phyloP scores from a whole-genome alignment of 345 rosid genomes.

The Diplotaxis tenuifolia region DNA sequence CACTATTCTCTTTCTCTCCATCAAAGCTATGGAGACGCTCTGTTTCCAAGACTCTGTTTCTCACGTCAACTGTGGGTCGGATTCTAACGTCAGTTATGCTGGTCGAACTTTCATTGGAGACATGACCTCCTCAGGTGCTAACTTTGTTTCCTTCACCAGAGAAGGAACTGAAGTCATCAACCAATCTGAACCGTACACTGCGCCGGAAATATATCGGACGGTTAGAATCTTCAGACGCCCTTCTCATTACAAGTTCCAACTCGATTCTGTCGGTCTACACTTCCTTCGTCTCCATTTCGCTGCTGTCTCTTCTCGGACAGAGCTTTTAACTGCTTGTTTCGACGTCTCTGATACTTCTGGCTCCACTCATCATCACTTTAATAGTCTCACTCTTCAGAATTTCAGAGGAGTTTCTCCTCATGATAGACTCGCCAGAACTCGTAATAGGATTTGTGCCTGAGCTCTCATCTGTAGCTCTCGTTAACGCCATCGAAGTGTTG shows the following conservation, averaged over 20 bases:
- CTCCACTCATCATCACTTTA: slow-evolving; percentile 19
- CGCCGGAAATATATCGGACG: slow-evolving; percentile 41
- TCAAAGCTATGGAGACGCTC: slow-evolving; percentile 21
- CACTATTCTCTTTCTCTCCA: neutral
- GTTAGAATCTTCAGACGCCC: slow-evolving; percentile 45
- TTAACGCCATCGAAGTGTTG: slow-evolving; percentile 70
- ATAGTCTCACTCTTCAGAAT: neutral
- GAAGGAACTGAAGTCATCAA: neutral
- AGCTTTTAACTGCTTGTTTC: slow-evolving; percentile 33
- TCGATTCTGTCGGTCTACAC: slow-evolving; percentile 30
- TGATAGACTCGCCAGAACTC: neutral
- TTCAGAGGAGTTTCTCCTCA: neutral
- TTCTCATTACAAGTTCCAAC: slow-evolving; percentile 40
- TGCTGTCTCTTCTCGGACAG: slow-evolving; percentile 28
- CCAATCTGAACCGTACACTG: neutral
- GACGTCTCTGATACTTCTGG: slow-evolving; percentile 25
- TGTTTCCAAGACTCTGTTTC: neutral
- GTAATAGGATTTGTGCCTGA: neutral
- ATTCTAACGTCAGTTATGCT: neutral
- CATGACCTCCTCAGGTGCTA: neutral
- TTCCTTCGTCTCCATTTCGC: slow-evolving; percentile 46
- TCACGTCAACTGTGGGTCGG: slow-evolving; percentile 57
- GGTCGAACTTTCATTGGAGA: slow-evolving; percentile 40
- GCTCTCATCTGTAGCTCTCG: slow-evolving; percentile 45
- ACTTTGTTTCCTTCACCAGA: slow-evolving; percentile 24